Percentiles rank a stretch among this genome's conserved stretches.
Conservation (phyloP, 2,329 filamentous ascomycete species). For the Alternaria sp. region DNA sequence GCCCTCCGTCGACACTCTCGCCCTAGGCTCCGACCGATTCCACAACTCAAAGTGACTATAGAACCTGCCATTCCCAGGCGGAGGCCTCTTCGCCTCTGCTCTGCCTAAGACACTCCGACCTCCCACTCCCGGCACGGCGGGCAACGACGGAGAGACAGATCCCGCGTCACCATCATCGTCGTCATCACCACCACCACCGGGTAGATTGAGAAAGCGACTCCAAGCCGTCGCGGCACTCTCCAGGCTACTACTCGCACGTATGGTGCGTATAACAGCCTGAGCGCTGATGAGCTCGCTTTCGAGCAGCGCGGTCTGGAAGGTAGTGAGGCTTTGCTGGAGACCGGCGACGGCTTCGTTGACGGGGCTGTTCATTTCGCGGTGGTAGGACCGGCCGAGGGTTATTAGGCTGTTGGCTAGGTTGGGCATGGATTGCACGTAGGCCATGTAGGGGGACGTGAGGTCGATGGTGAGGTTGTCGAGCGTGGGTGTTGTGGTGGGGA, state of each 20-base stretch:
- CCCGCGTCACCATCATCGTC: neutral
- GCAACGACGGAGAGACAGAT: too few relatives aligned
- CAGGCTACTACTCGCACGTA: conserved; percentile 41
- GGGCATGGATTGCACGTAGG: conserved; percentile 39
- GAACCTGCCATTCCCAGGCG: conserved; percentile 15
- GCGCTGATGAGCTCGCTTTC: conserved; percentile 30
- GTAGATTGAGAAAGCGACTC: conserved; percentile 41
- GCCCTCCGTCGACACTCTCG: neutral
- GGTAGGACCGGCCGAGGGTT: conserved; percentile 43
- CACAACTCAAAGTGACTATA: conserved; percentile 42
- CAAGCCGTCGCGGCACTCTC: conserved; percentile 42
- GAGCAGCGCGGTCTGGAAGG: conserved; percentile 39
- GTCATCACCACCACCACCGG: conserved; percentile 17
- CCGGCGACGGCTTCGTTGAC: conserved; percentile 39
- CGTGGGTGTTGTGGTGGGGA: conserved; percentile 18
- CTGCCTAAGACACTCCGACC: neutral
- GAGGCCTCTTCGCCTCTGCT: conserved; percentile 6
- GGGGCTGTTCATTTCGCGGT: conserved; percentile 46
- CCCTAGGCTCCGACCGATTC: conserved; percentile 15
- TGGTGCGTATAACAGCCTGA: conserved; percentile 41
- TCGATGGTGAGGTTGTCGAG: conserved; percentile 22
- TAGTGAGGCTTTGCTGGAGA: conserved; percentile 37
- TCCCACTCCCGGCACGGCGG: neutral
- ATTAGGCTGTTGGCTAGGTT: conserved; percentile 37
- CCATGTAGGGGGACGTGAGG: conserved; percentile 32